phyloP scores from a whole-genome alignment of 1,139 yeast genomes.

The Pichia sp. region DNA sequence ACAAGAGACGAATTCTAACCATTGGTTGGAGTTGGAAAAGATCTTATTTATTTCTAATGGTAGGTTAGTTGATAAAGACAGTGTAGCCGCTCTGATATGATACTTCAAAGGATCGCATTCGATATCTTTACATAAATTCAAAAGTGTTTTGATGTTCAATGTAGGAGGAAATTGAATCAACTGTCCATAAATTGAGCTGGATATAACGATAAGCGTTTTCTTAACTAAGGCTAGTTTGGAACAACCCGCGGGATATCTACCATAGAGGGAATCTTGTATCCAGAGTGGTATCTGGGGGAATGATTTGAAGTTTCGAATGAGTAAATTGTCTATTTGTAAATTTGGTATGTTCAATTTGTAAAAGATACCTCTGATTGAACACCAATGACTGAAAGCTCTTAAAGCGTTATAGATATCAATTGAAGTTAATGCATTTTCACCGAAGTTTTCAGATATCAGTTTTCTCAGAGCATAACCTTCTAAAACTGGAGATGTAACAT shows the following conservation, averaged over 20 bases:
- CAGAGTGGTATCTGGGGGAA: constrained; percentile 47
- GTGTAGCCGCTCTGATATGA: constrained; percentile 46
- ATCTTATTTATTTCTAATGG: constrained; percentile 37
- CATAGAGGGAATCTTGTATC: constrained; percentile 41
- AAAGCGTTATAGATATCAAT: constrained; percentile 48
- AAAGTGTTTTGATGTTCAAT: constrained; percentile 38
- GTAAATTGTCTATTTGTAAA: constrained; percentile 36
- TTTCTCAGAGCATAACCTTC: constrained; percentile 47
- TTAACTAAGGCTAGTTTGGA: constrained; percentile 47
- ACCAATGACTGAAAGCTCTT: constrained; percentile 58
- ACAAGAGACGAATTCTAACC: constrained; percentile 36
- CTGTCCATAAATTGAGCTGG: constrained; percentile 34
- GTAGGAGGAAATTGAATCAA: constrained; percentile 30
- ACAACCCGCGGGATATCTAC: constrained; percentile 55
- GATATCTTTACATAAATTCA: constrained; percentile 44
- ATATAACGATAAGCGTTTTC: constrained; percentile 34
- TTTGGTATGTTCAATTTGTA: constrained; percentile 44
- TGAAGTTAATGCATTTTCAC: constrained; percentile 41
- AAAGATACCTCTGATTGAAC: constrained; percentile 49
- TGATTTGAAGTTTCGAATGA: constrained; percentile 34
- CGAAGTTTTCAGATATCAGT: constrained; percentile 42
- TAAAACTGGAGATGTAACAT: constrained; percentile 39
- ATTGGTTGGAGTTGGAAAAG: constrained; percentile 34
- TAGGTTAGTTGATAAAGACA: constrained; percentile 39
- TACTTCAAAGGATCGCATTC: constrained; percentile 49